Evolutionary conservation across 2,329 filamentous ascomycete species (phyloP), one percentile per base, ranked within the genome.

Genomic region (Aureobasidium sp.): DNA sequence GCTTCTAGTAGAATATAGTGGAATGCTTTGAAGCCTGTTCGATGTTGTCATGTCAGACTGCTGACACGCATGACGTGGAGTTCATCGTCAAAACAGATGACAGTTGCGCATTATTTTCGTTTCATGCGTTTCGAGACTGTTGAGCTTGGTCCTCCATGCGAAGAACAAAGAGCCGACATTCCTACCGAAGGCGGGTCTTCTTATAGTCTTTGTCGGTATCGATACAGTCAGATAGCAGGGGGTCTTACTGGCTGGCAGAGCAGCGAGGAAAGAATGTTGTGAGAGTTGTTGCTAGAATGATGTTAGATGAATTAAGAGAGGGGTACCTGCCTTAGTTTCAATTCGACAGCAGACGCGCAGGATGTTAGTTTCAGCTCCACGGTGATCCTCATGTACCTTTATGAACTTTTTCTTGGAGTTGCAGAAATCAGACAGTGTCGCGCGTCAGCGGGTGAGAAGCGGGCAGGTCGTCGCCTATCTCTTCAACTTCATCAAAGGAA

Each of bases 241-340:
- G 20, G 29, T 12, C 17, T 36, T 15, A 22, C n/a, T 9, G 17
- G 3, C n/a, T 12, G n/a, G 31, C 25, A 29, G 14, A 34, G 34
- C 20, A 39, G 49, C 12, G 14, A 22, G 36, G 29, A 51, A 25
- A 27, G 7, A 12, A 27, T 12, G 12, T 25, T 9, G 20, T 39
- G 39, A 22, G 8, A 52, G 4, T 31, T 27, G 20, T 29, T 29
- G 25, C n/a, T 52, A n/a, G 14, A 12, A 31, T 52, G 37, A 25
- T 42, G 37, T 25, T 22, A 55, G 25, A 20, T 25, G 37, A 22
- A 27, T 25, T 14, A 22, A 42, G 15, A 42, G n/a, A 22, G 20
- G 41, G 55, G 55, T 58, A 58, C 55, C 55, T 58, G 55, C 55
- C 55, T 58, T 58, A 58, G 42, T 37, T 20, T 51, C 11, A 31